Evolutionary conservation across 1,139 yeast genomes (phyloP), one percentile per base, ranked within the genome.

Genomic region (Geotrichum macrosporum): DNA sequence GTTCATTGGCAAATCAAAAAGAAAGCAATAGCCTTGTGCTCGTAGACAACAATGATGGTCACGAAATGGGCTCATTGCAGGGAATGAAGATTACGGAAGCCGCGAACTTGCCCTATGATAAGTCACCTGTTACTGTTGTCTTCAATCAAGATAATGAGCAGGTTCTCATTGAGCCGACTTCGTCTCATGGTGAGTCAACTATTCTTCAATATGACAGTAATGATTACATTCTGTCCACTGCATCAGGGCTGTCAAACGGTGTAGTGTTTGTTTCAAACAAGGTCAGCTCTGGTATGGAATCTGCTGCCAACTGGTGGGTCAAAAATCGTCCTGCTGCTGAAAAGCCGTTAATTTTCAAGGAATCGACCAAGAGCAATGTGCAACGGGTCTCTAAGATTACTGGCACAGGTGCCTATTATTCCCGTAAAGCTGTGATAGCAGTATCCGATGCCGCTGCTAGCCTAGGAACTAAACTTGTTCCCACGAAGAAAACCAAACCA

Each of bases 241-340:
- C 47, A 9, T 42, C 36, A 1, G 44, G 46, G 9, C 19, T 49
- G 12, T 49, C 52, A 13, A 39, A 27, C 10, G 41, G 48, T 13
- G 8, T 49, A 22, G 37, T 49, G 2, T 46, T 21, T 27, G 47
- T 36, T 18, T 42, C 52, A 3, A 32, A 42, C 34, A 42, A 41
- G 20, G 20, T 49, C 5, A 33, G 45, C 19, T 21, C 34, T 4
- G 52, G 52, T 4, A 24, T 49, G 13, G 44, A 42, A 3, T 35
- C 33, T 5, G 48, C 49, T 22, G 52, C 52, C 15, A 24, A 33
- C 30, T 49, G 52, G 52, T 49, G 48, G 47, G 44, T 39, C 20
- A 31, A 41, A 16, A 36, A 34, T 20, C 35, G 47, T 27, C 47
- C 52, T 9, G 41, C 43, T 4, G 33, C 32, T 5, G 45, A 41